Base-by-base conservation (phyloP, 352 stramenopile species). In the Phytophthora boehmeriae region DNA sequence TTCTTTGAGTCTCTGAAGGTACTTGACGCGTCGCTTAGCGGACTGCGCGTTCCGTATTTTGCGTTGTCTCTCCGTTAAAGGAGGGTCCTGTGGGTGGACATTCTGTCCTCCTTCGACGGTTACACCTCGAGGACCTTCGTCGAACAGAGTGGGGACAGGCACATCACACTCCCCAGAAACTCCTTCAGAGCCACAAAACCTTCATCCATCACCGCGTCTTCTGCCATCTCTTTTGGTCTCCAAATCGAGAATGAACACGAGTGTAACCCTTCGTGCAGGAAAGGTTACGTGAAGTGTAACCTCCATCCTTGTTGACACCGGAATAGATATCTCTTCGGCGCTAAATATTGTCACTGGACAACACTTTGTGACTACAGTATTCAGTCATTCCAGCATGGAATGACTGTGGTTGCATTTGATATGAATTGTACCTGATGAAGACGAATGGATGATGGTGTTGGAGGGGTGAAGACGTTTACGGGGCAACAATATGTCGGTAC, bases 1-100 rank as follows among this genome's bases (percentile, higher is more conserved):
- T 27, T 68, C 55, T 48, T 71, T 66, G 34, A 71, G 54, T 8
- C 66, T 55, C 35, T 66, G 59, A 13, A 63, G 66, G 19, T 71
- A 65, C 23, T 59, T 65, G 44, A 68, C 52, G 10, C 64, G 32
- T 16, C 58, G 45, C 51, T 72, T 72, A 51, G 64, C 63, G 13
- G 63, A 32, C 50, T 70, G 62, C 5, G 62, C 62, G 36, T 70
- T 70, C 17, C 55, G 64, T 55, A 70, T 65, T 34, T 59, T 54
- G 27, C 62, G 62, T n/a, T 51, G 56, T 23, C 58, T 32, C 16
- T 70, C 62, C n/a, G 62, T 20, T 6, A 46, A 54, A 28, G 59
- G 34, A 44, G 4, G 13, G 14, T 44, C 19, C 13, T 22, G 11
- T 17, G 20, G 13, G 2, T 22, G 38, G 14, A 44, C 38, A 44